phyloP scores from a whole-genome alignment of 2,329 filamentous ascomycete genomes.

The Pseudocercospora crystallina region DNA sequence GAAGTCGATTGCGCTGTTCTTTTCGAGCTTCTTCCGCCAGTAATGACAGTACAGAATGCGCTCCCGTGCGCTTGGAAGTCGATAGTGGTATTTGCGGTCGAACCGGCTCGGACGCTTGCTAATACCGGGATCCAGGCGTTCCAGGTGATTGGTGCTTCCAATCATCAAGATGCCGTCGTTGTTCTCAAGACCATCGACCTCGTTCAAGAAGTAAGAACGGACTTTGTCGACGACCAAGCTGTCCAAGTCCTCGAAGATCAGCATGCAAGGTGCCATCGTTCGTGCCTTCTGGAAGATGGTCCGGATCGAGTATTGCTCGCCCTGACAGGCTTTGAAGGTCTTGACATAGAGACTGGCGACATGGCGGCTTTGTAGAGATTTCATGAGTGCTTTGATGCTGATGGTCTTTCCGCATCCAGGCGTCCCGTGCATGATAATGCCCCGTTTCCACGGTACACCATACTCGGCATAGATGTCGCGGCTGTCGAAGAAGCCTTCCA shows the following conservation, averaged over 20 bases:
- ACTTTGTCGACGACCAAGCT: slow-evolving; percentile 61
- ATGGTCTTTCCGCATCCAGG: slow-evolving; percentile 48
- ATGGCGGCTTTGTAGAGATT: slow-evolving; percentile 40
- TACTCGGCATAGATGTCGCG: slow-evolving; percentile 44
- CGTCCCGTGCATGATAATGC: slow-evolving; percentile 43
- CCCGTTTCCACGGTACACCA: slow-evolving; percentile 50
- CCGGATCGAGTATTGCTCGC: slow-evolving; percentile 46
- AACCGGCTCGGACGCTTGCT: slow-evolving; percentile 64
- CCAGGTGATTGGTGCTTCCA: slow-evolving; percentile 48
- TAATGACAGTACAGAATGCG: slow-evolving; percentile 61
- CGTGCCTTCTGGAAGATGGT: slow-evolving; percentile 60
- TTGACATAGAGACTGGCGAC: slow-evolving; percentile 44
- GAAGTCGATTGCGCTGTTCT: slow-evolving; percentile 55
- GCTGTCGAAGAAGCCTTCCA: slow-evolving; percentile 43
- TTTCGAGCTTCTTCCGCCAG: slow-evolving; percentile 59
- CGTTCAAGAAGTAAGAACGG: slow-evolving; percentile 69
- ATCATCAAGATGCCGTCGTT: slow-evolving; percentile 70
- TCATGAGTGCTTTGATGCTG: slow-evolving; percentile 42
- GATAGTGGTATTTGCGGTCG: slow-evolving; percentile 66
- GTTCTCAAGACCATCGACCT: slow-evolving; percentile 65
- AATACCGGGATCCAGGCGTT: slow-evolving; percentile 65
- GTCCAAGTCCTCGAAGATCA: slow-evolving; percentile 72
- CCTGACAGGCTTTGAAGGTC: slow-evolving; percentile 39
- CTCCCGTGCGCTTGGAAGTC: slow-evolving; percentile 48
- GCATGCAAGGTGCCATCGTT: slow-evolving; percentile 63